These are phyloP conservation scores for Isoetes taiwanensis DNA, from an alignment of 75 land plant genomes.

Conservation along the genomic window DNA sequence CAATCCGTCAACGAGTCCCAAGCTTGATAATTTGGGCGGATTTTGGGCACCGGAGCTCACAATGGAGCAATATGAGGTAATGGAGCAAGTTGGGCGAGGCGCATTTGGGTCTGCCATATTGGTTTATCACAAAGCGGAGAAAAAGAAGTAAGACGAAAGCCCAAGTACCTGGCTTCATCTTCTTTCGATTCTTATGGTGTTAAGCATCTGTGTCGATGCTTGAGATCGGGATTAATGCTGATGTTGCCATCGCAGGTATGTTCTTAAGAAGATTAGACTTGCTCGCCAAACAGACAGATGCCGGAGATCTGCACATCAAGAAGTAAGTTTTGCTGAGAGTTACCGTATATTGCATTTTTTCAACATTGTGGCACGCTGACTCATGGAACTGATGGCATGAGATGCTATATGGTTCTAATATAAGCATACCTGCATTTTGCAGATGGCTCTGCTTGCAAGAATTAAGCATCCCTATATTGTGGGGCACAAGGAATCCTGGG, in stretches of 20 bases:
- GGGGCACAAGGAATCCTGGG: constrained; percentile 6
- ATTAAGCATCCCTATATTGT: constrained; percentile 1
- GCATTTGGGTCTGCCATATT: constrained; percentile 71
- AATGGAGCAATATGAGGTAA: constrained; percentile 84
- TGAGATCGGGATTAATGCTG: too few species aligned
- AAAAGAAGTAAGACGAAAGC: constrained; percentile 74
- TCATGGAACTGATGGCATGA: too few species aligned
- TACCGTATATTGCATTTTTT: too few species aligned
- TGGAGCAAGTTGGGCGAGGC: constrained; percentile 83
- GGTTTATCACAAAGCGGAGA: constrained; percentile 58
- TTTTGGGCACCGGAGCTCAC: too few species aligned
- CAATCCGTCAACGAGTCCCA: too few species aligned
- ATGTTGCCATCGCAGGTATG: too few species aligned
- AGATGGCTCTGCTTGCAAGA: constrained; percentile 3
- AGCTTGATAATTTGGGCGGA: too few species aligned
- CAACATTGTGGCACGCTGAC: too few species aligned
- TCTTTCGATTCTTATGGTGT: too few species aligned
- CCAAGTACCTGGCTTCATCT: too few species aligned
- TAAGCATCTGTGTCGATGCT: too few species aligned
- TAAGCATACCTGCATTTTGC: neutral
- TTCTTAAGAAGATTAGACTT: constrained; percentile 70
- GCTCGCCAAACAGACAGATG: constrained; percentile 75
- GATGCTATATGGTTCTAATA: neutral
- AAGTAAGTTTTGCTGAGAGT: too few species aligned
- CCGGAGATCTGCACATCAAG: constrained; percentile 70